A percentile compares a stretch with the other conserved stretches of the same genome.
Conservation (phyloP, 768 basidiomycete species). For the Pleurotus giganteus region DNA sequence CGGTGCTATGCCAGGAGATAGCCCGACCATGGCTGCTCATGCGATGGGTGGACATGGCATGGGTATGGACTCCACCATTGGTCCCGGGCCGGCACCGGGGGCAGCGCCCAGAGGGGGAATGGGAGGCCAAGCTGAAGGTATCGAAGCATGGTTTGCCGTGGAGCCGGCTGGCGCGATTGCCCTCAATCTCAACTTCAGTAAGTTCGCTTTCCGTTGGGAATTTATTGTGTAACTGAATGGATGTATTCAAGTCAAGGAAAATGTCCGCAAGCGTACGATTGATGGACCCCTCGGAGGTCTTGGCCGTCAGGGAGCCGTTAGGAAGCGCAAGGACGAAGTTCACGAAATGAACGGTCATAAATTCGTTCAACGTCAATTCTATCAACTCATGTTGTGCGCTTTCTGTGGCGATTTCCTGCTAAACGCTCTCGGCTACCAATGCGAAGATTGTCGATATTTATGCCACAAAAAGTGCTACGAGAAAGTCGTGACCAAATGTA, state of each 20-base stretch:
- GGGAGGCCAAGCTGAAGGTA: slow-evolving; percentile 63
- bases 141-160: slow-evolving; percentile 96
- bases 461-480: slow-evolving; percentile 99
- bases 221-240: slow-evolving; percentile 13
- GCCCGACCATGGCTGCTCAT: slow-evolving; percentile 23
- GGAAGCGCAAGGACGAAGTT: slow-evolving; percentile 96
- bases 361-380: slow-evolving; percentile 96
- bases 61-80: slow-evolving; percentile 38
- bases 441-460: slow-evolving; percentile 98
- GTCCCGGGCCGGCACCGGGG: slow-evolving; percentile 39
- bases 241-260: slow-evolving; percentile 82
- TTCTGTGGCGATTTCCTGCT: slow-evolving; percentile 97
- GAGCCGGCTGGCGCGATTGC: slow-evolving; percentile 95
- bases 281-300: slow-evolving; percentile 85
- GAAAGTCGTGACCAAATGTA: slow-evolving; percentile 99
- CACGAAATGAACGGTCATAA: slow-evolving; percentile 99
- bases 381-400: slow-evolving; percentile 97
- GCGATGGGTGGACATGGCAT: slow-evolving; percentile 17
- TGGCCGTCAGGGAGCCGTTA: slow-evolving; percentile 96
- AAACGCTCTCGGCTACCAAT: slow-evolving; percentile 97
- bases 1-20: slow-evolving; percentile 76
- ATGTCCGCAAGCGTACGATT: slow-evolving; percentile 91
- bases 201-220: slow-evolving; percentile 27
- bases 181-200: slow-evolving; percentile 89
- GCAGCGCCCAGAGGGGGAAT: slow-evolving; percentile 30